phyloP scores from a whole-genome alignment of 2,329 filamentous ascomycete species.

The Dactylellina parvicollis region DNA sequence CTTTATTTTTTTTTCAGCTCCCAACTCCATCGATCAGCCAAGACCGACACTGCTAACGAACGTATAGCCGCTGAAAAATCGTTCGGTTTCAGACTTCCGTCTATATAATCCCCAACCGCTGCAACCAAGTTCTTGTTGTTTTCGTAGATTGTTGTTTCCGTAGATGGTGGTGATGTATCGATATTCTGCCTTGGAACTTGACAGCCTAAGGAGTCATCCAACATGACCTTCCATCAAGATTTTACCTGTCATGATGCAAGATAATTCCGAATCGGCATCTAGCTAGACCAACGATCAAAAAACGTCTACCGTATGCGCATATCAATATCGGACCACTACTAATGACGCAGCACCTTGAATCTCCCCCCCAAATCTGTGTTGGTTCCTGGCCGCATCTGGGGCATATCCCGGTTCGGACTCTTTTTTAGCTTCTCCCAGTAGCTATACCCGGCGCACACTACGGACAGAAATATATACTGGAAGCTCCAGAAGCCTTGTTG shows the following conservation, averaged over 20 bases:
- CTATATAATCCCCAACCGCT: neutral
- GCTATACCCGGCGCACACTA: constrained; percentile 16
- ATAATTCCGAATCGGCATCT: constrained; percentile 27
- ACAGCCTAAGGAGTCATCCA: neutral
- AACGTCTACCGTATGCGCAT: constrained; percentile 15
- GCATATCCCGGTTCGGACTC: neutral
- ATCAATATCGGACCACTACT: too few relatives aligned
- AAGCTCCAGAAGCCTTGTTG: too few relatives aligned
- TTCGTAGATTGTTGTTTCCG: neutral
- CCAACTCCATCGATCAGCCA: constrained; percentile 3
- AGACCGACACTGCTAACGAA: neutral
- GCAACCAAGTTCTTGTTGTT: neutral
- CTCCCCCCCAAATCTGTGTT: constrained; percentile 33
- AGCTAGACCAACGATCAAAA: constrained; percentile 9
- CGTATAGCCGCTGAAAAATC: constrained; percentile 15
- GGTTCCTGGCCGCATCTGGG: constrained; percentile 49
- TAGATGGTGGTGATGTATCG: too few relatives aligned
- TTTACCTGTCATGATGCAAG: constrained; percentile 26
- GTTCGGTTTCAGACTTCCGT: neutral
- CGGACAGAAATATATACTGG: constrained; percentile 22
- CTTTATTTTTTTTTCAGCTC: constrained; percentile 6
- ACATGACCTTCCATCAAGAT: neutral
- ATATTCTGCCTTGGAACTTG: neutral
- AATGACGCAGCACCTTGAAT: constrained; percentile 32
- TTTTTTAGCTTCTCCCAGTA: constrained; percentile 21